These are phyloP conservation scores for Hymenochaete sp. DNA, from an alignment of 1,284 basidiomycete species.

Conservation along the genomic window DNA sequence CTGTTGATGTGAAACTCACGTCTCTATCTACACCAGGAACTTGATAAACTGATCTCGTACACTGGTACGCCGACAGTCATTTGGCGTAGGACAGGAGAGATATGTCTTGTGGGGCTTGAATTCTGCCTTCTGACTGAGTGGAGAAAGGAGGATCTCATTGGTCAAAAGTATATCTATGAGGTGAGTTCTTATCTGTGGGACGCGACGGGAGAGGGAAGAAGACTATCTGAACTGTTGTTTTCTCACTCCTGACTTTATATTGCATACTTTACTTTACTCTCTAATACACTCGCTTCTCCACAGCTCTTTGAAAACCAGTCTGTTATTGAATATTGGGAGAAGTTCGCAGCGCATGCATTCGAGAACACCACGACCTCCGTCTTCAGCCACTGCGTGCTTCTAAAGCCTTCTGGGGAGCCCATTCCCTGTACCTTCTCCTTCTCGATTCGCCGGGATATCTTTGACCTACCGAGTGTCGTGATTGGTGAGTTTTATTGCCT, in stretches of 20 bases:
- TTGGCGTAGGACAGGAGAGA: slow-evolving; percentile 96
- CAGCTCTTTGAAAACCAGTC: slow-evolving; percentile 85
- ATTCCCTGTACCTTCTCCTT: slow-evolving; percentile 89
- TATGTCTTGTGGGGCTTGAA: slow-evolving; percentile 92
- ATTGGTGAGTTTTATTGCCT: slow-evolving; percentile 48
- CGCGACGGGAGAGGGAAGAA: neutral
- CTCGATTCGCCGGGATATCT: slow-evolving; percentile 84
- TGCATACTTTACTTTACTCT: slow-evolving; percentile 6
- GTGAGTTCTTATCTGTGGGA: slow-evolving; percentile 29
- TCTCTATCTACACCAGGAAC: slow-evolving; percentile 51
- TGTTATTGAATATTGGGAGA: slow-evolving; percentile 92
- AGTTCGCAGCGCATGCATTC: slow-evolving; percentile 89
- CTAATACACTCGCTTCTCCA: slow-evolving; percentile 16
- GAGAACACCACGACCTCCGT: slow-evolving; percentile 95
- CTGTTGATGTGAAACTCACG: slow-evolving; percentile 1
- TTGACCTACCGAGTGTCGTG: slow-evolving; percentile 79
- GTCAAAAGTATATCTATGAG: slow-evolving; percentile 86
- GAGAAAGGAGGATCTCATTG: slow-evolving; percentile 75
- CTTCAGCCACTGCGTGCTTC: slow-evolving; percentile 81
- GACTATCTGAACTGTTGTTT: slow-evolving; percentile 5
- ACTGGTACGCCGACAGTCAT: slow-evolving; percentile 99
- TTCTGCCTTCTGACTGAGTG: slow-evolving; percentile 92
- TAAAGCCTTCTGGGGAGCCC: slow-evolving; percentile 75
- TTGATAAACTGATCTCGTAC: slow-evolving; percentile 94
- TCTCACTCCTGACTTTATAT: neutral